Base-by-base conservation (phyloP, 164 flowering plant species). In the Platanus orientalis region DNA sequence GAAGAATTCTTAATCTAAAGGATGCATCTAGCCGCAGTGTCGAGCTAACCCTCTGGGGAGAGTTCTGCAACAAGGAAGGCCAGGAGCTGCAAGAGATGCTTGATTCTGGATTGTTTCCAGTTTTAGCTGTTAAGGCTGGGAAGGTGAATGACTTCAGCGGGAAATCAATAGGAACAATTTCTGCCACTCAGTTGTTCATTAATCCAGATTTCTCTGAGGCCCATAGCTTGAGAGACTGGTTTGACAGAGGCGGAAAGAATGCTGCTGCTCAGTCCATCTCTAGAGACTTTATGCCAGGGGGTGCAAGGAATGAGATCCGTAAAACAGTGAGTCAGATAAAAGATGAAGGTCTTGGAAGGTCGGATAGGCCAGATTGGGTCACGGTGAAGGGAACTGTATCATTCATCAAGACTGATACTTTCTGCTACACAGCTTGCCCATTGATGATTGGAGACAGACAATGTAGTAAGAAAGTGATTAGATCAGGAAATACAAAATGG, bases 391-490 rank as follows among this genome's bases (percentile, higher is more conserved):
- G 88, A 36, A 76, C 84, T 1, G 49, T 95, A 34, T 49, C 86
- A 28, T 95, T 86, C 69, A 77, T 95, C 25, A 95, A 95, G 70
- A 80, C 91, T 5, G 98, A 90, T 66, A 78, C 45, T 25, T 88
- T 95, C 74, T 95, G 89, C 66, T 95, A 95, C 76, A 84, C 97
- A 4, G 97, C 97, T 52, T 95, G 99, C 73, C 97, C 97, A 23
- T 71, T 95, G 76, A 90, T 82, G 84, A 82, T 87, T 66, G 99
- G 98, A 27, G 99, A 92, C 60, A 80, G 92, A 66, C 88, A 88
- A 68, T 95, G 99, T 60, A 83, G 67, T 59, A 92, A 90, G 83
- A 95, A 92, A 75, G 97, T 88, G 30, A 85, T 84, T 3, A 81
- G 70, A 42, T 73, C 87, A 6, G 90, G 87, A 44, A 70, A 74